Evolutionary conservation across 208 protist species (phyloP), one percentile per base, ranked within the genome.

Genomic region (Trypanosoma platydactyli): DNA sequence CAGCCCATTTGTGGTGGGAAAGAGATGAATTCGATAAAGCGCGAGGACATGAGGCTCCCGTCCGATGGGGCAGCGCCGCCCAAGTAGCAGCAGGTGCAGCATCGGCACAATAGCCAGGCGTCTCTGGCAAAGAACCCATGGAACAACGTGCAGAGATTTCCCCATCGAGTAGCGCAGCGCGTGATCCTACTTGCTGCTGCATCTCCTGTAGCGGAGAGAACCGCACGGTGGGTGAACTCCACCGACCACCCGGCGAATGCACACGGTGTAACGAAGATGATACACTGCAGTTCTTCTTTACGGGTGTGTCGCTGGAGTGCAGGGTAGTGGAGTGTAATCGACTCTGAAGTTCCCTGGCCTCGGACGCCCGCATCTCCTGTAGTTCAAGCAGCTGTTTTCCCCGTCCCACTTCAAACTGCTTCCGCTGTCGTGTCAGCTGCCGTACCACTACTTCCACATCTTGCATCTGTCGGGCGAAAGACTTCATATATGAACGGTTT

Each of bases 401-500:
- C n/a, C 53, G 52, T 29, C 27, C 41, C 44, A 38, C 18, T 15
- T 68, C 62, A 59, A 48, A 58, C 24, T 52, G 33, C 33, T 53
- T 42, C 51, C 24, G 49, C 7, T 38, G 4, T 1, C 51, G 24
- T 20, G 52, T 55, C 20, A 59, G n/a, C 30, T 59, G 62, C 15
- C 18, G 0, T 18, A 25, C 62, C 13, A 50, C 27, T 1, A 41
- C 38, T 44, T 49, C 51, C n/a, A 40, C 48, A 25, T 68, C 51
- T 3, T 40, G 35, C 20, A 49, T 29, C 7, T 68, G 49, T 16
- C 62, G 49, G 13, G 16, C 5, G 30, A 68, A 57, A 6, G 62
- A 57, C 20, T 59, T 68, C 18, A 9, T 11, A 30, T 65, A 65
- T 1, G 60, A 65, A 18, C 60, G 49, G 13, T 65, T 53, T 44